Evolutionary conservation across 306 rosid species (phyloP).

Genomic region (Prosopis cineraria): DNA sequence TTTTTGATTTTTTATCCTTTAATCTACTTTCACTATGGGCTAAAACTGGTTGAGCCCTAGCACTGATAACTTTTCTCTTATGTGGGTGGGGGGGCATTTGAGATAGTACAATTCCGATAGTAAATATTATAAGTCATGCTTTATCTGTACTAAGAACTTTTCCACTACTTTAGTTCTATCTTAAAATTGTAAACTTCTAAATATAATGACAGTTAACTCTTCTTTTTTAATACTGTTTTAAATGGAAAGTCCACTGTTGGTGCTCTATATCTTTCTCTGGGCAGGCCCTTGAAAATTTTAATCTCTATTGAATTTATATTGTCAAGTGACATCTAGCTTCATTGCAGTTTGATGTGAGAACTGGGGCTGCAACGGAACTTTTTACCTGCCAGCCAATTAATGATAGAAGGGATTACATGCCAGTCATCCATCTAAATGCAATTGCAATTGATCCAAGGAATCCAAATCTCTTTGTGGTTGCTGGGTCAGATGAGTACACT

Average conservation of each 20-base stretch:
- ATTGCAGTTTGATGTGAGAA: conserved; percentile 91
- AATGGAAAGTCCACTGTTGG: background rate
- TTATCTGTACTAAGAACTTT: background rate
- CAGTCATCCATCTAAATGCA: conserved; percentile 68
- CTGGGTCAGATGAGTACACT: conserved; percentile 81
- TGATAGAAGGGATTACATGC: conserved; percentile 49
- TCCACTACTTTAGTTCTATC: background rate
- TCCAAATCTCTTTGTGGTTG: conserved; percentile 87
- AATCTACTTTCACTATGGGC: background rate
- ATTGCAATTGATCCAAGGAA: conserved; percentile 95
- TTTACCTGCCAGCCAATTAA: conserved; percentile 69
- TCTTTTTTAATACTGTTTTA: background rate
- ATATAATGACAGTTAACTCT: background rate
- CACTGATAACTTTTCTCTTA: background rate
- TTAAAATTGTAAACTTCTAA: background rate
- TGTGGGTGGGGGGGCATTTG: background rate
- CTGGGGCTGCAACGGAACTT: conserved; percentile 65
- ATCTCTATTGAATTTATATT: background rate
- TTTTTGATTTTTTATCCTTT: conserved; percentile 14
- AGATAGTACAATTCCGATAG: background rate
- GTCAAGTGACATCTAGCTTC: conserved; percentile 38
- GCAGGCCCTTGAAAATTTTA: background rate
- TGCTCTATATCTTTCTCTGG: conserved; percentile 2
- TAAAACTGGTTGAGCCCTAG: background rate
- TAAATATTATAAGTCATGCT: background rate